Evolutionary conservation across 2,329 filamentous ascomycete genomes (phyloP), one percentile per base, ranked within the genome.

Genomic region (Mollisia scopiformis): DNA sequence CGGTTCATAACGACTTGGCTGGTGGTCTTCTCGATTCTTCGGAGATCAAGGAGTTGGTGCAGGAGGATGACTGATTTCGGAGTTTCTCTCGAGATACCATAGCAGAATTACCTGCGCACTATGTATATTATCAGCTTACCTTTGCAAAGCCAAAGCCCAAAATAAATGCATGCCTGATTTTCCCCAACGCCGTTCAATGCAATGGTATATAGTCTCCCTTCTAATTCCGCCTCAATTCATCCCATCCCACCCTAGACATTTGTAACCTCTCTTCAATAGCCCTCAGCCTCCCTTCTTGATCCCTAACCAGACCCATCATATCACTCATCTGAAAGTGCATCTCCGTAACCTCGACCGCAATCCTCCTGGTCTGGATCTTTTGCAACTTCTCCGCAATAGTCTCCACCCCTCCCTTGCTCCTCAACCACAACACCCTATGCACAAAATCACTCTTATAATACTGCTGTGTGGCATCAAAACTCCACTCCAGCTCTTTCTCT

Each of bases 41-140:
- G n/a, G 84, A 87, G 73, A 88, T 88, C 59, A 88, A 88, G 72
- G 86, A 88, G 73, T 72, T 88, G 68, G 84, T 88, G 3, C 85
- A 88, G 73, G 86, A 88, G 66, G 84, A 88, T 69, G 74, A 75
- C 31, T 75, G 62, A 68, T 35, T 28, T 37, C 7, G 55, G 47
- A 56, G 41, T 39, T 61, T 58, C 3, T 55, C 33, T 39, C 51
- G 37, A 31, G 25, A 58, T 60, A 60, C 55, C 55, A 53, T 39
- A 35, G 31, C 51, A 37, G 51, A 47, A 47, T n/a, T n/a, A 27
- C 8, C 21, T 27, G 43, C 43, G n/a, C 28, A 47, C 23, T n/a
- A 47, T 47, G 43, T 47, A 47, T 11, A 47, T 11, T 5, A 47
- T 13, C 10, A 47, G 21, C 43, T 4, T 47, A 21, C 7, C 21